A percentile compares a stretch with the other conserved stretches of the same genome.
These are phyloP conservation scores for Wickerhamomyces ciferrii DNA, from an alignment of 805 yeast species.

Conservation along the genomic window DNA sequence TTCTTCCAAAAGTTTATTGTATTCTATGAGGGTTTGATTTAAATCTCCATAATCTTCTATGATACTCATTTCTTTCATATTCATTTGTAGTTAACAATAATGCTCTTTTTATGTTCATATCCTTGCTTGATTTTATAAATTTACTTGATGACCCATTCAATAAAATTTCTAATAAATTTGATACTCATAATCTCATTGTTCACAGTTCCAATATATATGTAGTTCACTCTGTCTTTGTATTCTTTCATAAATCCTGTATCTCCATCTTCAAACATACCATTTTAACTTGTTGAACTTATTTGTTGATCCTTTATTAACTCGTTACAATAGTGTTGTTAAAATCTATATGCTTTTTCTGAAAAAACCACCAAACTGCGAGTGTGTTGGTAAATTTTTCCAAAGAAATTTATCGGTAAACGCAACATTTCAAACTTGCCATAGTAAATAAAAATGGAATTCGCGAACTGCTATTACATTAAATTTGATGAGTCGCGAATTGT, in stretches of 20 bases:
- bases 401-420: too few species aligned
- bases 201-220: not conserved
- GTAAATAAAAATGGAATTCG: not conserved
- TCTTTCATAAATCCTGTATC: not conserved
- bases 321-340: not conserved
- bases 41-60: too few species aligned
- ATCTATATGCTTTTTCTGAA: not conserved
- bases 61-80: too few species aligned
- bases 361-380: not conserved
- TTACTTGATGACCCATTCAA: too few species aligned
- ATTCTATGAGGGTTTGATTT: too few species aligned
- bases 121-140: too few species aligned
- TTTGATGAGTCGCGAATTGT: not conserved
- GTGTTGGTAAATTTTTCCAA: not conserved
- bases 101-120: too few species aligned
- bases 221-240: not conserved
- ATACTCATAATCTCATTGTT: not conserved
- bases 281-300: not conserved
- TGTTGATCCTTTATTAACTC: not conserved
- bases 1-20: too few species aligned
- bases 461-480: not conserved
- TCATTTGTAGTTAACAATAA: too few species aligned
- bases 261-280: not conserved
- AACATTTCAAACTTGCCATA: too few species aligned
- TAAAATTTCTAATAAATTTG: too few species aligned